Conservation (phyloP, 1,284 basidiomycete genomes). For the Hortiboletus rubellus region DNA sequence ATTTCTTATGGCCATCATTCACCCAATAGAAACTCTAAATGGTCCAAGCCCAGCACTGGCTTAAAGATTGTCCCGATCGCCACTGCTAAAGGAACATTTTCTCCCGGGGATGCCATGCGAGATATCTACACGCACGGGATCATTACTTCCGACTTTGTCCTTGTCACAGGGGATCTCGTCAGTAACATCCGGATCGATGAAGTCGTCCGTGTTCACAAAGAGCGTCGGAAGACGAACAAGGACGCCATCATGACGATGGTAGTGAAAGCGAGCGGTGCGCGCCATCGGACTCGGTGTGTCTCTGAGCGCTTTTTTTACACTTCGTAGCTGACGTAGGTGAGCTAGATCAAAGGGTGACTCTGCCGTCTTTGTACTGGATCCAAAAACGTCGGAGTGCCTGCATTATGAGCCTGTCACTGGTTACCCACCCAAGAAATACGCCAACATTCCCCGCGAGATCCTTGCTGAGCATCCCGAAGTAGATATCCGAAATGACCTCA, state of each 20-base stretch:
- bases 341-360: constrained; percentile 66
- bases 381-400: constrained; percentile 74
- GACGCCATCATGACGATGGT: constrained; percentile 97
- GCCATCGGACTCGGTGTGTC: constrained; percentile 71
- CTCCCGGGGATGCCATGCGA: constrained; percentile 93
- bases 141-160: constrained; percentile 90
- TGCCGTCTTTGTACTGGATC: constrained; percentile 72
- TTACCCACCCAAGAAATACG: constrained; percentile 58
- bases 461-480: constrained; percentile 69
- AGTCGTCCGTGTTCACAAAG: constrained; percentile 87
- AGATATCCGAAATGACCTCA: constrained; percentile 83
- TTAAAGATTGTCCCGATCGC: constrained; percentile 88
- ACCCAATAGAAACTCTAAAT: constrained; percentile 67
- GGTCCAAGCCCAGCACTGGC: constrained; percentile 72
- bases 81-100: constrained; percentile 85
- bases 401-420: constrained; percentile 75
- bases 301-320: neutral
- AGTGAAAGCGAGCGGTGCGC: constrained; percentile 74
- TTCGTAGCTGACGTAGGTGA: constrained; percentile 2
- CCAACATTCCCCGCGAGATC: constrained; percentile 69
- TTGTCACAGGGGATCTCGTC: constrained; percentile 93
- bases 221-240: constrained; percentile 83
- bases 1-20: constrained; percentile 13
- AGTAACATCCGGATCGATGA: constrained; percentile 91
- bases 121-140: constrained; percentile 94